phyloP scores from a whole-genome alignment of 2,329 filamentous ascomycete species.

The Fusarium denticulatum region DNA sequence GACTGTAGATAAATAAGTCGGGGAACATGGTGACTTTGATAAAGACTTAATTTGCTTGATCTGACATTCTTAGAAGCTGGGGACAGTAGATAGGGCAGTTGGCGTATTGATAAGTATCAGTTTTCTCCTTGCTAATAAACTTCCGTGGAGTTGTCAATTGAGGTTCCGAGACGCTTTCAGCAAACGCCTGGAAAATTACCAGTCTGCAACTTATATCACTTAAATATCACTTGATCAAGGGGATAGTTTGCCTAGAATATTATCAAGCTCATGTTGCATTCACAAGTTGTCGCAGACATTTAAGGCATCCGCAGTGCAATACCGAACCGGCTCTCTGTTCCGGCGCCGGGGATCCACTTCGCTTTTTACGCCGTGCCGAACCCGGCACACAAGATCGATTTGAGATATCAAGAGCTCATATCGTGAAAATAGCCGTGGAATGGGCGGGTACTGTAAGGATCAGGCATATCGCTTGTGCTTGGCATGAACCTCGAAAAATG shows the following conservation, averaged over 20 bases:
- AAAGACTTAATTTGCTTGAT: fast-evolving
- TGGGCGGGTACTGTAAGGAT: fast-evolving
- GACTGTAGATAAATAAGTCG: neutral
- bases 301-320: neutral
- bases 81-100: fast-evolving
- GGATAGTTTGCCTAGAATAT: fast-evolving
- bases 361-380: neutral
- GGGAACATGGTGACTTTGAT: fast-evolving
- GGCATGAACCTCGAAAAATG: fast-evolving
- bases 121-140: fast-evolving
- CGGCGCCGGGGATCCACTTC: neutral
- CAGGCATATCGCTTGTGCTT: fast-evolving
- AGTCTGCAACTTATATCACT: too few relatives aligned
- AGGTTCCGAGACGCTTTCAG: fast-evolving
- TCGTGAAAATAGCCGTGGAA: fast-evolving
- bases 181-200: neutral
- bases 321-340: neutral
- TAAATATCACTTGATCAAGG: fast-evolving
- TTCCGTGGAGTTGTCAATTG: fast-evolving
- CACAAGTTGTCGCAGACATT: neutral
- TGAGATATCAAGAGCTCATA: neutral
- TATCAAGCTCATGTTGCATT: neutral
- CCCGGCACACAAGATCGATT: constrained; percentile 1
- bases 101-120: fast-evolving
- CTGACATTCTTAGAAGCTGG: fast-evolving